Conservation (phyloP, 2,329 filamentous ascomycete genomes). For the Byssochlamys sp. region DNA sequence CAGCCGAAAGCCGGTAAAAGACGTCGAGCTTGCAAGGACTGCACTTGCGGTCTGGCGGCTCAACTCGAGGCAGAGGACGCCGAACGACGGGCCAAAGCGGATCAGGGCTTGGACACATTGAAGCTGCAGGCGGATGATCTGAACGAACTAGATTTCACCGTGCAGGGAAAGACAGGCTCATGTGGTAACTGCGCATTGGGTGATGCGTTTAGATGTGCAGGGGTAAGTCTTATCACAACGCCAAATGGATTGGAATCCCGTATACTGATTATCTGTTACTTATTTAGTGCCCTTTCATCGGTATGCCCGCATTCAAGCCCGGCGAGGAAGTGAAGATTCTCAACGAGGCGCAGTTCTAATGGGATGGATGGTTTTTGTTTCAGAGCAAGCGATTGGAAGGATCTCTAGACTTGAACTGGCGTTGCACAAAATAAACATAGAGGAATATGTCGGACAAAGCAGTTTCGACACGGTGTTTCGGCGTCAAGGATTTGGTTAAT, state of each 20-base stretch:
- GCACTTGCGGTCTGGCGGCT: conserved; percentile 84
- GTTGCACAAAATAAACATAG: neutral
- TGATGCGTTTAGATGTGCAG: conserved; percentile 72
- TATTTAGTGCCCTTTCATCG: conserved; percentile 65
- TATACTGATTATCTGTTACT: conserved; percentile 6
- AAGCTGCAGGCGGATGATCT: conserved; percentile 68
- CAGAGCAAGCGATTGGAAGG: neutral
- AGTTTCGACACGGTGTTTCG: neutral
- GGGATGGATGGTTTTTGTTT: neutral
- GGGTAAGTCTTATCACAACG: conserved; percentile 4
- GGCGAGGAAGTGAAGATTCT: conserved; percentile 85
- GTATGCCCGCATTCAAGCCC: conserved; percentile 89
- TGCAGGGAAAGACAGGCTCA: conserved; percentile 90
- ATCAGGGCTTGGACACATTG: conserved; percentile 46
- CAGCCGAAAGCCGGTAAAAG: conserved; percentile 78
- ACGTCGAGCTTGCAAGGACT: conserved; percentile 92
- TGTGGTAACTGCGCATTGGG: conserved; percentile 91
- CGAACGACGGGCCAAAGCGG: conserved; percentile 55
- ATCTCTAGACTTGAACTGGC: neutral
- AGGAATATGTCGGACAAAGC: neutral
- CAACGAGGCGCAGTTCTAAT: conserved; percentile 47
- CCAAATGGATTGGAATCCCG: neutral
- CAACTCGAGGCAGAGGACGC: conserved; percentile 77
- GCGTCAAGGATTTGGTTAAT: neutral
- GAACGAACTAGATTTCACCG: conserved; percentile 87